These are phyloP conservation scores for Warburgia ugandensis DNA, from an alignment of 164 flowering plant genomes.

Conservation along the genomic window DNA sequence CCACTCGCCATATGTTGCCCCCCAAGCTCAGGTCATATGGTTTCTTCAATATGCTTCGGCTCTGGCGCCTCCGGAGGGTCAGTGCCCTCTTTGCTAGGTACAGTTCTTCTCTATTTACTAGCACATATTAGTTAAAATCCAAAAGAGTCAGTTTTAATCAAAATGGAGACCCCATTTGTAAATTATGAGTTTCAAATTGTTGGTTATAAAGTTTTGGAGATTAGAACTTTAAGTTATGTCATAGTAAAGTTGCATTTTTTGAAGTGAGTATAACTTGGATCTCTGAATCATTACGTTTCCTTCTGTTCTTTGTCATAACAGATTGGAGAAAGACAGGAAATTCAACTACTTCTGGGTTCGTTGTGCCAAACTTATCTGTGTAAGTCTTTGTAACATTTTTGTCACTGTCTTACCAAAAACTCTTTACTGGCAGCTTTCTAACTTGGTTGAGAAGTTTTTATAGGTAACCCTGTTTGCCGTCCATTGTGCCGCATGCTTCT, in stretches of 20 bases:
- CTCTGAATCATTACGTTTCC: too few relatives aligned
- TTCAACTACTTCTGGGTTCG: slow-evolving; percentile 86
- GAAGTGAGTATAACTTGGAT: too few relatives aligned
- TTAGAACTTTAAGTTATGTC: too few relatives aligned
- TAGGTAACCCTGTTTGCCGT: slow-evolving; percentile 95
- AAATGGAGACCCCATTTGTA: too few relatives aligned
- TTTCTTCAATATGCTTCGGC: slow-evolving; percentile 87
- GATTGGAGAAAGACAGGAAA: slow-evolving; percentile 87
- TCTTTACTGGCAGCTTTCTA: slow-evolving; percentile 7
- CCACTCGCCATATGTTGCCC: slow-evolving; percentile 49
- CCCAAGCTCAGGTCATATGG: slow-evolving; percentile 44
- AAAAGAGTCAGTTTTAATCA: too few relatives aligned
- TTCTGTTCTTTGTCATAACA: slow-evolving; percentile 20
- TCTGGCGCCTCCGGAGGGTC: slow-evolving; percentile 97
- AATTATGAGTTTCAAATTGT: too few relatives aligned
- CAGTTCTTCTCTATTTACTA: neutral
- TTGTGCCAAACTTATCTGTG: slow-evolving; percentile 76
- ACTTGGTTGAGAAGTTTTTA: slow-evolving; percentile 8
- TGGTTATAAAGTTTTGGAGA: too few relatives aligned
- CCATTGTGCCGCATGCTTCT: slow-evolving; percentile 91
- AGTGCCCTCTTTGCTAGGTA: slow-evolving; percentile 81
- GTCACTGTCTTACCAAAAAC: neutral
- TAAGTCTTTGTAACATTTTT: slow-evolving; percentile 33
- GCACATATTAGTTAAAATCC: neutral
- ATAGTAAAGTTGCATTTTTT: too few relatives aligned